Base-by-base conservation (phyloP, 805 yeast genomes). In the Danielia oregonensis region DNA sequence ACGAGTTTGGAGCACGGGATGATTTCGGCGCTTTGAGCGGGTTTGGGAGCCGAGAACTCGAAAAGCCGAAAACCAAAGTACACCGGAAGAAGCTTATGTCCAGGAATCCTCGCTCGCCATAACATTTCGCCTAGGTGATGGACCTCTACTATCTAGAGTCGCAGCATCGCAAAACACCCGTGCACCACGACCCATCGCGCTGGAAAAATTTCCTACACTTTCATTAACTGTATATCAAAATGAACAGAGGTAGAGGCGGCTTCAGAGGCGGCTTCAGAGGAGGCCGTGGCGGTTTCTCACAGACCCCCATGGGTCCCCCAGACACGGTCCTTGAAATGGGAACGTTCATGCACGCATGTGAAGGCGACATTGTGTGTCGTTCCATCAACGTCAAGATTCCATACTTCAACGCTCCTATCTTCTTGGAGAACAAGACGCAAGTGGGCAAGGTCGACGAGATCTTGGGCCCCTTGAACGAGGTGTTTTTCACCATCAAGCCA, bases 361-460 rank as follows among this genome's bases (percentile, higher is more conserved):
- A 93, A 65, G 96, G 95, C 39, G 98, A 93, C 57, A 85, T 93
- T 57, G 95, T 93, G 37, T 93, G 97, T 70, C 86, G 89, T 56
- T 88, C 97, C 31, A 85, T 86, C 54, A 93, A 93, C 62, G 79
- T 87, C 38, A 91, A 91, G 71, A 74, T 93, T 50, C 98, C 99
- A 55, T 93, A 91, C 64, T 93, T 93, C 77, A 93, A 93, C 68
- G 99, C 99, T 17, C 98, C 98, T 59, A 89, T 93, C 53, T 93
- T 83, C 63, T 75, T 93, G 51, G 97, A 93, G 62, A 91, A 93
- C 74, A 93, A 93, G 66, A 83, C 95, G 17, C 93, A 84, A 58
- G 81, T 93, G 30, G 99, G 99, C 54, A 93, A 93, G 64, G 95
- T 93, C 39, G 99, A 93, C 61, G 99, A 93, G 72, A 93, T 93